Evolutionary conservation across 1,284 basidiomycete genomes (phyloP).

Genomic region (Fomes fomentarius): DNA sequence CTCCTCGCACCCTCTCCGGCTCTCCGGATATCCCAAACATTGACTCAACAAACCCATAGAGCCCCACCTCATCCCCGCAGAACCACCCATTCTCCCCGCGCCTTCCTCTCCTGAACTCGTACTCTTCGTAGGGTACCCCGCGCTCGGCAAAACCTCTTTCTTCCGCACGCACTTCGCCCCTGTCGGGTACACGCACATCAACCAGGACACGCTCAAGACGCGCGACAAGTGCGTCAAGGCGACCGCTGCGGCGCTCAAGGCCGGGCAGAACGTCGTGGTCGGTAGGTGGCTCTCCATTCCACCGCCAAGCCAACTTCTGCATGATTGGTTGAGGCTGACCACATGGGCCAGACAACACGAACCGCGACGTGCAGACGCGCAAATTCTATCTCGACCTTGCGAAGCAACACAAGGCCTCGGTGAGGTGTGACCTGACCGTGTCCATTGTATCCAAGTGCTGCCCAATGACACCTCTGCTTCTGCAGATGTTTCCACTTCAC

Average conservation of each 20-base stretch:
- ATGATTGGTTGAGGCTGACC: background rate
- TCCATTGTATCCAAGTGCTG: too few relatives aligned
- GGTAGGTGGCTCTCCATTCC: constrained; percentile 48
- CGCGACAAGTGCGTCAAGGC: constrained; percentile 76
- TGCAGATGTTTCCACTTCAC: constrained; percentile 75
- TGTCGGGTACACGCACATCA: constrained; percentile 77
- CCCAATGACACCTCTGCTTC: background rate
- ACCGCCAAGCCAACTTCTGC: background rate
- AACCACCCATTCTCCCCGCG: constrained; percentile 58
- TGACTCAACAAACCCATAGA: constrained; percentile 39
- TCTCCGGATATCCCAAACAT: background rate
- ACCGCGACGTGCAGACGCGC: constrained; percentile 72
- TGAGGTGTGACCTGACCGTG: constrained; percentile 48
- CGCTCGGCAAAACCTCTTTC: constrained; percentile 86
- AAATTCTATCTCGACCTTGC: constrained; percentile 72
- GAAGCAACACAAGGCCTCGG: constrained; percentile 52
- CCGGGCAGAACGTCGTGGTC: constrained; percentile 73
- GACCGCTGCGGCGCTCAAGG: constrained; percentile 57
- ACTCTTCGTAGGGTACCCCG: constrained; percentile 88
- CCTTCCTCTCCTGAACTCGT: constrained; percentile 60
- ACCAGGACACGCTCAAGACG: constrained; percentile 82
- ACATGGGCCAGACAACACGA: constrained; percentile 76
- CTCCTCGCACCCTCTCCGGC: background rate
- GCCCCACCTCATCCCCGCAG: constrained; percentile 63
- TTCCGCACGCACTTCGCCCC: constrained; percentile 73